Evolutionary conservation across 805 yeast species (phyloP), one percentile per base, ranked within the genome.

Genomic region (Candida cerambycidarum): DNA sequence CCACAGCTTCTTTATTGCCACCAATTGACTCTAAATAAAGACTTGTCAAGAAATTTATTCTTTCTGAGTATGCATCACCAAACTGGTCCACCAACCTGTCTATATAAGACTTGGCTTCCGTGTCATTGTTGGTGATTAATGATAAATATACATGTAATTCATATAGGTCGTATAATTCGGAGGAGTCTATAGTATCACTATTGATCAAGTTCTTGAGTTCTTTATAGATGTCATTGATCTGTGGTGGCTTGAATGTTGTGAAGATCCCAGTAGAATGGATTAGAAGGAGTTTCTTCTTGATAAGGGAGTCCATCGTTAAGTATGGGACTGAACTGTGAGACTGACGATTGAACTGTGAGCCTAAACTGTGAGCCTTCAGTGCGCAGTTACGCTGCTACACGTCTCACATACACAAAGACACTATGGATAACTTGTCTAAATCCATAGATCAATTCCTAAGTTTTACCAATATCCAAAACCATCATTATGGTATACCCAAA

Each of bases 81-180:
- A 89, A 82, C 55, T 78, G 78, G 56, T 90, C 97, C 27, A 76
- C 59, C 12, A 90, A 57, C 35, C 80, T 67, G 44, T 83, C 85
- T 44, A 88, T 72, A 47, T 79, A 66, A 9, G 76, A 62, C 51
- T 83, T 78, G 9, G 97, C 96, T 48, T 82, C 89, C 2, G 71
- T 63, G 56, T 88, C 96, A 44, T 80, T 75, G 39, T 78, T 70
- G n/a, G 84, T 62, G 36, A 69, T 56, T 28, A 90, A 61, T 4
- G 82, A 66, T 13, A 89, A 68, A 54, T 78, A 79, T 60, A 88
- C 87, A 39, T 85, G 81, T 54, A 88, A 73, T 58, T 88, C 95
- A 50, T 82, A 68, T 23, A 90, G 60, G 6, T 76, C 70, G 57
- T 75, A 82, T 28, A 64, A 59, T 41, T 75, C 79, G 39, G 75